Base-by-base conservation (phyloP, 1,284 basidiomycete genomes). In the Pseudozyma thailandica region DNA sequence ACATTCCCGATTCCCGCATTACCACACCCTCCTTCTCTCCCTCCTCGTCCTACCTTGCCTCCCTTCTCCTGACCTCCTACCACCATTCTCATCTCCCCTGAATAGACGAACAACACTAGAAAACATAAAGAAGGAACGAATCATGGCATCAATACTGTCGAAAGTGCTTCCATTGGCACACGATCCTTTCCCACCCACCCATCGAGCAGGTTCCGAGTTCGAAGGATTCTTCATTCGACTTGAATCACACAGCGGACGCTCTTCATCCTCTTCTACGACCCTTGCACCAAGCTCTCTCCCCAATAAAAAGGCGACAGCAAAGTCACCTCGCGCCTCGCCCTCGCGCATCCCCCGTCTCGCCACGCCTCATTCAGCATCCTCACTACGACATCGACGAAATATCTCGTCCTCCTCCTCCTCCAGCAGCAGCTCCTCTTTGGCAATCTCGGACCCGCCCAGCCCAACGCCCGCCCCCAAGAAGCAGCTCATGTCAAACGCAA, bases 211-310 rank as follows among this genome's bases (percentile, higher is more conserved):
- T 1, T 72, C 69, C n/a, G 62, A 65, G n/a, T 72, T 72, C 46
- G 69, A 72, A 43, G 69, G 69, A 35, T 72, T 72, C 52, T 72
- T 72, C 42, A 27, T 72, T 23, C 54, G 69, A 2, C 41, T 72
- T 12, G 35, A 66, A 33, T 62, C 69, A n/a, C 68, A 72, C 35
- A 52, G 45, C 5, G 60, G 66, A 8, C 56, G 60, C 6, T 52
- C 66, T n/a, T 42, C 38, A 5, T 21, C 44, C 9, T 20, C 35
- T 3, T 39, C 28, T 2, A 20, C 26, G 4, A 9, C 13, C 16
- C 15, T 13, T 15, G 39, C 39, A 23, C 21, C 15, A 23, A 10
- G 35, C 15, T 42, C 50, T 3, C 41, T n/a, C 20, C 20, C 12
- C 3, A 18, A 1, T 3, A 50, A n/a, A n/a, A 9, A n/a, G n/a